These are phyloP conservation scores for Nigrospora osmanthi DNA, from an alignment of 2,329 filamentous ascomycete species.

Conservation along the genomic window DNA sequence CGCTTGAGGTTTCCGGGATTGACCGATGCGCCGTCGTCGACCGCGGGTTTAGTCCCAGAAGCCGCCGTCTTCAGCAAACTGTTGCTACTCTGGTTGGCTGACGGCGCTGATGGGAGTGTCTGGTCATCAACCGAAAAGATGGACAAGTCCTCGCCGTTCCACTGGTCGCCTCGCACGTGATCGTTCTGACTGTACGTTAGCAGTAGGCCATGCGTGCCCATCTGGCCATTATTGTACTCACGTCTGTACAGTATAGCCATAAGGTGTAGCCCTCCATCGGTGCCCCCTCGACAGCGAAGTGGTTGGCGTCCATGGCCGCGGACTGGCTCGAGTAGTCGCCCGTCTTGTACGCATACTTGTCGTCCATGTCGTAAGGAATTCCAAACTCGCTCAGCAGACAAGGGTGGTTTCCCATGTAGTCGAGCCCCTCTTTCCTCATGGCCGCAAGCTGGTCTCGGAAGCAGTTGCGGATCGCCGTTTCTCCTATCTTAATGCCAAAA, in stretches of 20 bases:
- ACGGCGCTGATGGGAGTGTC: constrained; percentile 41
- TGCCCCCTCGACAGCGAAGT: constrained; percentile 83
- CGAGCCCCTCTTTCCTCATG: constrained; percentile 78
- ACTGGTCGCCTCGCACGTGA: constrained; percentile 83
- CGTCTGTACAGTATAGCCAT: constrained; percentile 76
- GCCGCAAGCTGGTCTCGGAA: constrained; percentile 80
- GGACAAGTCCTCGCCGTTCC: constrained; percentile 96
- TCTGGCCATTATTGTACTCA: constrained; percentile 26
- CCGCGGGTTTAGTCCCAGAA: constrained; percentile 24
- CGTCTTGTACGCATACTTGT: constrained; percentile 89
- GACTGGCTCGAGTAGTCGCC: constrained; percentile 92
- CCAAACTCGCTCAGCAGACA: constrained; percentile 92
- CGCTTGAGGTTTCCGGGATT: constrained; percentile 70
- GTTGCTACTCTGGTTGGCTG: constrained; percentile 35
- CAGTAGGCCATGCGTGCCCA: not conserved
- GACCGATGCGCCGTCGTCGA: constrained; percentile 49
- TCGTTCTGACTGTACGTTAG: constrained; percentile 51
- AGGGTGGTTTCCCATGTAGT: constrained; percentile 82
- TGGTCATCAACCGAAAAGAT: constrained; percentile 83
- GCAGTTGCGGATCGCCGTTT: constrained; percentile 89
- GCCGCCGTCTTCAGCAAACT: constrained; percentile 33
- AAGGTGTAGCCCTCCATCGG: constrained; percentile 77
- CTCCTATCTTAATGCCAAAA: constrained; percentile 87
- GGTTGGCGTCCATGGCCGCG: constrained; percentile 90
- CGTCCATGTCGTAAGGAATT: constrained; percentile 98